Evolutionary conservation across 2,329 filamentous ascomycete species (phyloP), one percentile per base, ranked within the genome.

Genomic region (Colletotrichum tropicale): DNA sequence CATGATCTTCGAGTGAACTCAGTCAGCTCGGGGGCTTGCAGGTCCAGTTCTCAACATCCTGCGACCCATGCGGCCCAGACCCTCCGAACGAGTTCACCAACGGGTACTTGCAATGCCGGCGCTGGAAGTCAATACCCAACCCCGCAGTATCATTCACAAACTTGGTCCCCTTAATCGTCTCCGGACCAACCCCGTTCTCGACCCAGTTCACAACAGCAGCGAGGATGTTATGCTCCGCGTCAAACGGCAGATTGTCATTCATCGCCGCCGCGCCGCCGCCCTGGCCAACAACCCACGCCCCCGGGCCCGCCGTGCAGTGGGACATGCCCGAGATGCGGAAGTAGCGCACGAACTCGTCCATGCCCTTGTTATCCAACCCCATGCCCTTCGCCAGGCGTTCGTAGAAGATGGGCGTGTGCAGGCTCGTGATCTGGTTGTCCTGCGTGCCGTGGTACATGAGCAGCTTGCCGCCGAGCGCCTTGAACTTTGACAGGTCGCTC

Each of bases 311-410:
- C 36, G 75, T 77, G 79, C 89, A 91, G 81, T 91, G 89, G 18
- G 81, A 82, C 87, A 91, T 89, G 1, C 90, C 90, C 0, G 89
- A 89, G n/a, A 91, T 85, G 24, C 82, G 83, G 78, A 91, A 91
- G 78, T 88, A 87, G 0, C 84, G 81, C 81, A 89, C 92, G 80
- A 89, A 89, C 12, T 88, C 85, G 3, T 87, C 88, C 24, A 88
- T 65, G 16, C 81, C 78, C 1, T 34, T 30, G 18, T 75, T 16
- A 18, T 76, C 36, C 80, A 87, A 88, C 15, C 76, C 76, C 87
- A 90, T 88, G 0, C 86, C 87, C 30, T 80, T 30, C 5, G 83
- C 81, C 9, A 89, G 85, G 66, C 88, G 84, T 48, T 88, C 82
- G 81, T 90, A 89, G 82, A 89, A 90, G 9, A 86, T 78, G n/a